Evolutionary conservation across 495 filamentous ascomycete species (phyloP).

Genomic region (Acidomyces sp.): DNA sequence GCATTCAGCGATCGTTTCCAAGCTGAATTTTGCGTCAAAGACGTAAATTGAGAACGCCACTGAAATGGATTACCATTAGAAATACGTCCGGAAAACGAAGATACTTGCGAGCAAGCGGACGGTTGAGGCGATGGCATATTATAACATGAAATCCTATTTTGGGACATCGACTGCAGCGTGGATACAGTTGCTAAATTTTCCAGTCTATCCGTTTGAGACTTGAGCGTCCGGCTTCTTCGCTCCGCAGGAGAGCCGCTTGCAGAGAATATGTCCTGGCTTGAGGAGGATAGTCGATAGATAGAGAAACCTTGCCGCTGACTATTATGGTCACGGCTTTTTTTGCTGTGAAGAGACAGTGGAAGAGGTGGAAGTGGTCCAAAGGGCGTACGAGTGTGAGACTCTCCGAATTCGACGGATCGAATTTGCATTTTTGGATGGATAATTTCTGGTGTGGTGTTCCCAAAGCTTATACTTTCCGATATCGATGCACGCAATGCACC

Average conservation of each 20-base stretch:
- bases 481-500: constrained; percentile 10
- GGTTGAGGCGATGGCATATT: no score
- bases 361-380: constrained; percentile 19
- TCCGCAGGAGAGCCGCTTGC: constrained; percentile 20
- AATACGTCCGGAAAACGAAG: constrained; percentile 14
- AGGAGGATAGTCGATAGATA: constrained; percentile 9
- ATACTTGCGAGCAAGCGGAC: no score
- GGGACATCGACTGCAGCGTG: no score
- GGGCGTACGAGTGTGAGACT: constrained; percentile 11
- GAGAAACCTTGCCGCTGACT: constrained; percentile 7
- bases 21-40: constrained; percentile 21
- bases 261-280: constrained; percentile 17
- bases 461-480: background rate
- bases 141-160: no score
- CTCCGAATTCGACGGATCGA: constrained; percentile 18
- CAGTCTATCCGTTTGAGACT: no score
- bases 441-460: background rate
- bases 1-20: constrained; percentile 22
- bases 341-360: constrained; percentile 2
- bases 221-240: no score
- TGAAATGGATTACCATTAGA: constrained; percentile 22
- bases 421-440: constrained; percentile 12
- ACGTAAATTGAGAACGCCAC: constrained; percentile 16
- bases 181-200: no score
- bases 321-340: constrained; percentile 2